phyloP scores from a whole-genome alignment of 108 stramenopile species.

The Discostella pseudostelligera region DNA sequence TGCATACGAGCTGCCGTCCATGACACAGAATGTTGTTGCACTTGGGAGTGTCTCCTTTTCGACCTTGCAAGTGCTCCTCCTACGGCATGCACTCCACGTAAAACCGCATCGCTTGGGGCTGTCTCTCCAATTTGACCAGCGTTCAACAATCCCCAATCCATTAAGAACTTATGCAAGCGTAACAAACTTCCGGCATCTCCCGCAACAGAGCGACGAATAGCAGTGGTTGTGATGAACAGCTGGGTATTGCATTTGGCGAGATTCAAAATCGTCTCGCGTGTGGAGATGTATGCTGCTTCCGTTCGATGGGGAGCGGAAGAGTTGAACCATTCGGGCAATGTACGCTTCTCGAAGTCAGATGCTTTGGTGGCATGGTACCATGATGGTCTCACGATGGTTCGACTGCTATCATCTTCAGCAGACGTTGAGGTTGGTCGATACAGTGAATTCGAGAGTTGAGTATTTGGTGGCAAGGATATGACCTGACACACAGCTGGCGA shows the following conservation, averaged over 20 bases:
- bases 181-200: slow-evolving; percentile 84
- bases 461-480: slow-evolving; percentile 20
- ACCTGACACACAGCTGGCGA: slow-evolving; percentile 7
- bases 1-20: slow-evolving; percentile 34
- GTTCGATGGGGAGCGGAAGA: slow-evolving; percentile 73
- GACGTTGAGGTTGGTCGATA: slow-evolving; percentile 55
- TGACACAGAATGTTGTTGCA: slow-evolving; percentile 11
- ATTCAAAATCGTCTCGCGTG: slow-evolving; percentile 58
- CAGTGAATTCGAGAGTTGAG: slow-evolving; percentile 32
- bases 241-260: slow-evolving; percentile 47
- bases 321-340: slow-evolving; percentile 88
- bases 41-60: slow-evolving; percentile 35
- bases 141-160: slow-evolving; percentile 70
- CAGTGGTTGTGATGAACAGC: slow-evolving; percentile 68
- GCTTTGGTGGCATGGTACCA: slow-evolving; percentile 68
- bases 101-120: slow-evolving; percentile 58
- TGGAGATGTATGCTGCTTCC: slow-evolving; percentile 53
- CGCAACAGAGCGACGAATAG: slow-evolving; percentile 61
- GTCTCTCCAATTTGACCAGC: slow-evolving; percentile 70
- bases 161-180: slow-evolving; percentile 68
- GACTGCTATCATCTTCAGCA: slow-evolving; percentile 34
- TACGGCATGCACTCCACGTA: slow-evolving; percentile 44
- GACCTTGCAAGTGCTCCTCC: background rate
- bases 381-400: slow-evolving; percentile 49
- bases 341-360: slow-evolving; percentile 66